These are phyloP conservation scores for Citrullus mucosospermus DNA, from an alignment of 306 rosid species.

Conservation along the genomic window DNA sequence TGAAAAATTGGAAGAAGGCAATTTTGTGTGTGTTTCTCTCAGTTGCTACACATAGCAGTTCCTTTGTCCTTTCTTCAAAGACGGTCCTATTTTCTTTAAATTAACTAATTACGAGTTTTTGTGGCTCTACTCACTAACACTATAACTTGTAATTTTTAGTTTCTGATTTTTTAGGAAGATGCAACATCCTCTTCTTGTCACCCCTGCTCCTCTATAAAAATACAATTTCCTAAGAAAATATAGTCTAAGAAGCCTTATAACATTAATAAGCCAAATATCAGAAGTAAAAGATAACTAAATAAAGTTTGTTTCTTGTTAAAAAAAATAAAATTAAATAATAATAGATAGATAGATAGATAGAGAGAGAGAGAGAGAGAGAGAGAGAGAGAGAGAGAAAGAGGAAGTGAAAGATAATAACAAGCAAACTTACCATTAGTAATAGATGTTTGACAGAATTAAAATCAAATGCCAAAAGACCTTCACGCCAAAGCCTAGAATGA, in stretches of 20 bases:
- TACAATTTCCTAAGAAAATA: neutral
- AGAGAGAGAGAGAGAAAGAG: too few relatives aligned
- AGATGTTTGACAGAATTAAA: constrained; percentile 46
- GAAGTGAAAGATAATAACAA: neutral
- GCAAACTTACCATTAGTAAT: constrained; percentile 54
- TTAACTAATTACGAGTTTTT: too few relatives aligned
- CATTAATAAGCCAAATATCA: neutral
- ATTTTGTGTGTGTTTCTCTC: too few relatives aligned
- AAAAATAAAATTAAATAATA: too few relatives aligned
- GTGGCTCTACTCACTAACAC: too few relatives aligned
- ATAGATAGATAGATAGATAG: too few relatives aligned
- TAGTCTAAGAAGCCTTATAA: neutral
- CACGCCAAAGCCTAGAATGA: constrained; percentile 47
- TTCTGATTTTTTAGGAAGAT: neutral
- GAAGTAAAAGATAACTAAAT: neutral
- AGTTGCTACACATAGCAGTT: too few relatives aligned
- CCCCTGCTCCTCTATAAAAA: neutral
- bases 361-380: too few relatives aligned
- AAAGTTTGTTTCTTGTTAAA: neutral
- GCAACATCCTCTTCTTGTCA: neutral
- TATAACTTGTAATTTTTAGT: neutral
- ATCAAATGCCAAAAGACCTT: constrained; percentile 47
- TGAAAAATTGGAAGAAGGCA: too few relatives aligned
- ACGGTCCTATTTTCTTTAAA: too few relatives aligned
- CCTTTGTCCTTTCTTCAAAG: too few relatives aligned